Evolutionary conservation across 352 stramenopile species (phyloP).

Genomic region (Phytophthora tubulina): DNA sequence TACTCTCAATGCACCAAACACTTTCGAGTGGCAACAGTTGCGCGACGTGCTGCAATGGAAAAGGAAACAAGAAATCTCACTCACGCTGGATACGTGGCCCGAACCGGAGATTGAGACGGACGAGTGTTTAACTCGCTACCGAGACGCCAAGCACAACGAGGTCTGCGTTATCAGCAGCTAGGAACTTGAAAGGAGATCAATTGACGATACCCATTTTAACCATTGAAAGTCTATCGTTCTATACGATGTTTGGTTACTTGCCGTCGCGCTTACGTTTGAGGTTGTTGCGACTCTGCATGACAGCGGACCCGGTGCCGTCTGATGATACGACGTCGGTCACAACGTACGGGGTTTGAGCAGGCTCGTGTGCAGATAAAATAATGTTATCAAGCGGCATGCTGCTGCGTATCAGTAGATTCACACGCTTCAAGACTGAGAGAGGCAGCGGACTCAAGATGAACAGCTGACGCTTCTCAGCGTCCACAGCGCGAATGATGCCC

Average conservation of each 20-base stretch:
- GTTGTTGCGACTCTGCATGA: constrained; percentile 90
- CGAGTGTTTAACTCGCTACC: constrained; percentile 51
- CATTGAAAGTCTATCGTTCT: constrained; percentile 34
- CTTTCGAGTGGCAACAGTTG: constrained; percentile 35
- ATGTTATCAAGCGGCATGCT: constrained; percentile 70
- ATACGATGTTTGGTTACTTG: constrained; percentile 35
- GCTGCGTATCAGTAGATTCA: constrained; percentile 82
- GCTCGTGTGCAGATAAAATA: constrained; percentile 56
- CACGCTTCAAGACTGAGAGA: constrained; percentile 54
- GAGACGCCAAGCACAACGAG: constrained; percentile 53
- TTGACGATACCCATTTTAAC: constrained; percentile 16
- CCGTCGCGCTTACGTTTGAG: constrained; percentile 87
- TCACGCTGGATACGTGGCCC: constrained; percentile 38
- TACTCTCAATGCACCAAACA: constrained; percentile 10
- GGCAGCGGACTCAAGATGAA: constrained; percentile 78
- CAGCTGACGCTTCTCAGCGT: constrained; percentile 60
- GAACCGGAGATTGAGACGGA: constrained; percentile 44
- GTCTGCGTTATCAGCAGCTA: constrained; percentile 67
- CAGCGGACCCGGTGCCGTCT: constrained; percentile 76
- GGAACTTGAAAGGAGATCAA: constrained; percentile 1
- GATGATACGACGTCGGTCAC: constrained; percentile 75
- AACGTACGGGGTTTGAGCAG: constrained; percentile 64
- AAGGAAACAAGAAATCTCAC: constrained; percentile 11
- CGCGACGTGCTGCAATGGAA: constrained; percentile 22
- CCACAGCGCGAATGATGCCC: constrained; percentile 72